These are phyloP conservation scores for Barnettozyma salicaria DNA, from an alignment of 805 yeast genomes.

Conservation along the genomic window DNA sequence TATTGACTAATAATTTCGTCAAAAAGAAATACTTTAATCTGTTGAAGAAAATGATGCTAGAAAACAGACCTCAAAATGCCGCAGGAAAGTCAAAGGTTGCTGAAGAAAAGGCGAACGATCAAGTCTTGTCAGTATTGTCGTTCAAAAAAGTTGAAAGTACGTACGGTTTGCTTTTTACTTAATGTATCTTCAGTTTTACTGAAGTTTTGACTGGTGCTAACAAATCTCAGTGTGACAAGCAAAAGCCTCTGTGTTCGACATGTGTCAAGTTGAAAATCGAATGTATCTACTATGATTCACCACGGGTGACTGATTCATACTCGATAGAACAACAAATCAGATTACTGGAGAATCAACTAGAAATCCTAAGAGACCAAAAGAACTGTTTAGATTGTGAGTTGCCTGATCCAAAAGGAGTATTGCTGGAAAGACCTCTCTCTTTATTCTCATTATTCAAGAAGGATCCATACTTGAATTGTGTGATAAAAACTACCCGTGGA, in stretches of 20 bases:
- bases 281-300: constrained; percentile 3
- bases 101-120: constrained; percentile 6
- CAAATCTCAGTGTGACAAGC: constrained; percentile 7
- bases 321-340: constrained; percentile 7
- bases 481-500: constrained; percentile 1
- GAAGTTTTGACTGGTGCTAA: neutral
- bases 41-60: too few relatives aligned
- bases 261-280: constrained; percentile 2
- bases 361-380: neutral
- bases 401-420: too few relatives aligned
- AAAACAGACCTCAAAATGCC: too few relatives aligned
- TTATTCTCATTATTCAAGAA: constrained; percentile 8
- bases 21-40: too few relatives aligned
- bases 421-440: constrained; percentile 2
- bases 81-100: neutral
- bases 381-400: too few relatives aligned
- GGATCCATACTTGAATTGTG: constrained; percentile 4
- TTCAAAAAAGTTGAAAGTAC: constrained; percentile 7
- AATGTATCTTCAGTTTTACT: neutral
- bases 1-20: too few relatives aligned
- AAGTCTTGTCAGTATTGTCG: constrained; percentile 9
- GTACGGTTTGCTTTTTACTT: neutral
- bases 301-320: constrained; percentile 1
- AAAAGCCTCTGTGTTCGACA: constrained; percentile 5
- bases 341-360: constrained; percentile 3